Evolutionary conservation across 2,329 filamentous ascomycete species (phyloP).

Genomic region (Trichophyton mentagrophytes): DNA sequence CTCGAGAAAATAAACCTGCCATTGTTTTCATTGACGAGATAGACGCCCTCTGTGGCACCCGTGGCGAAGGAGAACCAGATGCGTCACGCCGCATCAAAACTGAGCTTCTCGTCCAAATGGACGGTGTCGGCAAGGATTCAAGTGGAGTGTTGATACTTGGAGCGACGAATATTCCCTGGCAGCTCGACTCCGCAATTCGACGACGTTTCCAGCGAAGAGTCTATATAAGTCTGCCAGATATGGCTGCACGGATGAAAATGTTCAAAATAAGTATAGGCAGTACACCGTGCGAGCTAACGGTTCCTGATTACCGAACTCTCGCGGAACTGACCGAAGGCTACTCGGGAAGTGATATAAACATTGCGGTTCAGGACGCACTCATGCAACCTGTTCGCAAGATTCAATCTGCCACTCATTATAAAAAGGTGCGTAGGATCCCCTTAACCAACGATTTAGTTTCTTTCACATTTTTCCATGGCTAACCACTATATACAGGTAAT

Average conservation of each 20-base stretch:
- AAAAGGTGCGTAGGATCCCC: constrained; percentile 51
- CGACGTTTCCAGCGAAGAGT: constrained; percentile 92
- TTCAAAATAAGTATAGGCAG: constrained; percentile 90
- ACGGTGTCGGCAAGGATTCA: constrained; percentile 91
- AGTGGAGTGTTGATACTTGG: constrained; percentile 88
- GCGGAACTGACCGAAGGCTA: constrained; percentile 81
- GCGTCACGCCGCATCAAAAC: constrained; percentile 97
- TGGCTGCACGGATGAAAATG: constrained; percentile 80
- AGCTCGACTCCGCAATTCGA: constrained; percentile 89
- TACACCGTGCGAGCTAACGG: constrained; percentile 72
- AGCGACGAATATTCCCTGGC: constrained; percentile 97
- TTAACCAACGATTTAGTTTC: background rate
- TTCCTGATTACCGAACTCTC: constrained; percentile 65
- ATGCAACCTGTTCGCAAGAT: constrained; percentile 98
- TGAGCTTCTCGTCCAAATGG: constrained; percentile 96
- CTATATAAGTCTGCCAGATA: constrained; percentile 84
- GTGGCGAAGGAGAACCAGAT: constrained; percentile 91
- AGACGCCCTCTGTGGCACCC: constrained; percentile 85
- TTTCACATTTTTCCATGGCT: background rate
- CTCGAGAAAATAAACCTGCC: constrained; percentile 90
- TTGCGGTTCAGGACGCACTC: constrained; percentile 86
- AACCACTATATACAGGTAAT: constrained; percentile 43
- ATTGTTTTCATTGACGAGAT: constrained; percentile 99
- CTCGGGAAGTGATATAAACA: constrained; percentile 89
- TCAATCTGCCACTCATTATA: constrained; percentile 94